Base-by-base conservation (phyloP, 805 yeast species). In the Starmera quercuum region DNA sequence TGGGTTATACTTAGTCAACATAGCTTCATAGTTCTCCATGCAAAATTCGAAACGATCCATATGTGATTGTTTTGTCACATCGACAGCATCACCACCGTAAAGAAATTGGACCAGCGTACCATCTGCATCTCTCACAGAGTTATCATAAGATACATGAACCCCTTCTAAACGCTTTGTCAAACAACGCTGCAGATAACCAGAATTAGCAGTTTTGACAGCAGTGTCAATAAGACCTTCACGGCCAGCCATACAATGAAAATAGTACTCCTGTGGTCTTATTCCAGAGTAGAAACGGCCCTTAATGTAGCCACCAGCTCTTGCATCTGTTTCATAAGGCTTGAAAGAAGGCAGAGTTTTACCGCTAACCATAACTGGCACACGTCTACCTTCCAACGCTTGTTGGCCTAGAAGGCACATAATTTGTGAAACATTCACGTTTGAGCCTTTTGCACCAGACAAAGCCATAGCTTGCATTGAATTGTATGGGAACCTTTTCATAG, bases 231-330 rank as follows among this genome's bases (percentile, higher is more conserved):
- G 75, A 67, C 99, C 99, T 71, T 92, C 99, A 70, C 99, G 83
- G 64, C 99, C 99, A 36, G 99, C 98, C 98, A 92, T 92, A 71
- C 97, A 92, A 66, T 92, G 99, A 92, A 94, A 92, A 58, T 88
- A 92, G 64, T 94, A 92, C 61, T 92, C 99, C 64, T 92, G 99
- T 5, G 98, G 98, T 59, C 85, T 78, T 47, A 92, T 83, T 61
- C 98, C 98, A 26, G 97, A 86, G 59, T 86, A 94, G 78, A 92
- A 92, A 49, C 99, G 83, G 41, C 94, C 90, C 59, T 90, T 84
- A 56, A 92, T 85, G 58, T 86, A 92, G 36, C 99, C 99, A 70
- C 99, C 99, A 18, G 99, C 97, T 58, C 94, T 75, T 2, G 97
- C 95, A 58, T 86, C 90, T 12, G 98, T 92, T 56, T 94, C 99